A percentile compares a stretch with the other conserved stretches of the same genome.
These are phyloP conservation scores for Didymosphaeria variabile DNA, from an alignment of 2,329 filamentous ascomycete genomes.

Conservation along the genomic window DNA sequence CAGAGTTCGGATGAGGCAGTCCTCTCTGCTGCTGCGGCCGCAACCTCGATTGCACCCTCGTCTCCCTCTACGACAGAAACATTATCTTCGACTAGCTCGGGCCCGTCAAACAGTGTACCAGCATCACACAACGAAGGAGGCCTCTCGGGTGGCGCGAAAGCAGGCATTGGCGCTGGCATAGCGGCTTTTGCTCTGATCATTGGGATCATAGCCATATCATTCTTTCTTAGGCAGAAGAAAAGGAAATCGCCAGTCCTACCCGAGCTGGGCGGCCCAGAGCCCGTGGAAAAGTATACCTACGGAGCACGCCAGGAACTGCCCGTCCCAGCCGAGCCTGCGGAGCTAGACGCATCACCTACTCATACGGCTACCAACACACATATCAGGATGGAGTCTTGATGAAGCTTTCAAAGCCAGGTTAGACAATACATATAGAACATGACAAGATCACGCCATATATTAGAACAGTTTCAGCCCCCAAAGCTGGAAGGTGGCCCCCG, in stretches of 20 bases:
- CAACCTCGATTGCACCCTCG: neutral
- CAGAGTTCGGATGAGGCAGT: constrained; percentile 8
- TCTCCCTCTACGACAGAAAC: neutral
- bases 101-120: neutral
- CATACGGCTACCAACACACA: neutral
- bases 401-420: neutral
- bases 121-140: neutral
- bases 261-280: neutral
- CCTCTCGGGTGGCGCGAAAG: neutral
- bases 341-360: neutral
- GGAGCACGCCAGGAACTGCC: neutral
- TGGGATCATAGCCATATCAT: no score
- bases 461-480: no score
- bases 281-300: neutral
- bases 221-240: neutral
- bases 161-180: neutral
- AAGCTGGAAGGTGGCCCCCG: no score
- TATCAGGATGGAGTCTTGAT: neutral
- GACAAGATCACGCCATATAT: no score
- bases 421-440: no score
- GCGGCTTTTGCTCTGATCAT: neutral
- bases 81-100: neutral
- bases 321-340: neutral
- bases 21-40: neutral
- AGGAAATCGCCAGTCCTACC: neutral